Conservation (phyloP, 2,329 filamentous ascomycete species). For the Penicillium sp. region DNA sequence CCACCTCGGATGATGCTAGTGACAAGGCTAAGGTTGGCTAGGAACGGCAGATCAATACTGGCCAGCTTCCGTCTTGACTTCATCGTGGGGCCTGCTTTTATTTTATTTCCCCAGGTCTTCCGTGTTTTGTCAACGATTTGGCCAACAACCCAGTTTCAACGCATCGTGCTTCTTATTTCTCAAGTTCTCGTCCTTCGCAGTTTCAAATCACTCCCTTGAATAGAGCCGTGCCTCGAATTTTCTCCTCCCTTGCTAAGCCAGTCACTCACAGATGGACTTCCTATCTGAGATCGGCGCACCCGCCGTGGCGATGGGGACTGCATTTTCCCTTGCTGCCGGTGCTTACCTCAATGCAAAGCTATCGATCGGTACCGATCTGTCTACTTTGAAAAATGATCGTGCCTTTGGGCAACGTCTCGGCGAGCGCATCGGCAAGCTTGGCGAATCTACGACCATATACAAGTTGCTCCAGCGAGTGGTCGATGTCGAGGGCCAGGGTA, state of each 20-base stretch:
- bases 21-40: conserved; percentile 3
- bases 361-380: conserved; percentile 45
- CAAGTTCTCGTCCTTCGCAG: too few species aligned
- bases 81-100: neutral
- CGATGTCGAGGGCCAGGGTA: conserved; percentile 42
- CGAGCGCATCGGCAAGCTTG: conserved; percentile 42
- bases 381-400: conserved; percentile 38
- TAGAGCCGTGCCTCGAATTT: neutral
- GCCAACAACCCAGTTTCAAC: neutral
- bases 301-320: conserved; percentile 39
- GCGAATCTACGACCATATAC: conserved; percentile 47
- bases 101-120: conserved; percentile 2
- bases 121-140: neutral
- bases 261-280: conserved; percentile 29
- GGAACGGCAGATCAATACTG: conserved; percentile 30
- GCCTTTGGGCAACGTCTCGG: conserved; percentile 39
- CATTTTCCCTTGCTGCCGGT: conserved; percentile 39
- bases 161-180: neutral
- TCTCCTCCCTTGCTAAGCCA: neutral
- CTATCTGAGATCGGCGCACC: conserved; percentile 33
- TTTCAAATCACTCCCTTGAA: too few species aligned
- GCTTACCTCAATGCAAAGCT: conserved; percentile 52
- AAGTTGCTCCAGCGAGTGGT: conserved; percentile 48
- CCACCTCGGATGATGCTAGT: conserved; percentile 4
- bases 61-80: conserved; percentile 29